Conservation (phyloP, 2,329 filamentous ascomycete genomes). For the Phoma herbarum region DNA sequence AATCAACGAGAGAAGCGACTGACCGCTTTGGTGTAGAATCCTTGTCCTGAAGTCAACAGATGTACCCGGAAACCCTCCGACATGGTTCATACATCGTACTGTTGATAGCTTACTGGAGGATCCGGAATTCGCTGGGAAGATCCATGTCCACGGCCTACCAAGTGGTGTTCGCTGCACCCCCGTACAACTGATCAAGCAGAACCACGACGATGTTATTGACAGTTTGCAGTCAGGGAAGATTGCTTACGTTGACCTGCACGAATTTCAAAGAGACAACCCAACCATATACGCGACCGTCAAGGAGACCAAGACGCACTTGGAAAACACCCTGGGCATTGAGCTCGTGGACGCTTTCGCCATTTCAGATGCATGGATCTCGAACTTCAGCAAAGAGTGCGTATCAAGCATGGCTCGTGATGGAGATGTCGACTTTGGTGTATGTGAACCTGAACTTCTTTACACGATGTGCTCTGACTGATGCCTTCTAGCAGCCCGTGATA, state of each 20-base stretch:
- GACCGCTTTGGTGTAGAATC: conserved; percentile 21
- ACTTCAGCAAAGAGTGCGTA: conserved; percentile 25
- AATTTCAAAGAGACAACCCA: conserved; percentile 26
- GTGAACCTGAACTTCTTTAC: conserved; percentile 4
- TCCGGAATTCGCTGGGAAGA: conserved; percentile 20
- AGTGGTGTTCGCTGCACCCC: conserved; percentile 36
- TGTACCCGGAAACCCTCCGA: conserved; percentile 35
- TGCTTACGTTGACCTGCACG: conserved; percentile 33
- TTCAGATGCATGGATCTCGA: conserved; percentile 35
- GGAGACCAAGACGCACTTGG: conserved; percentile 28
- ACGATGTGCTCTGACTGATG: conserved; percentile 9
- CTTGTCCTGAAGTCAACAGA: conserved; percentile 26
- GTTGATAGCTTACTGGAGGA: conserved; percentile 23
- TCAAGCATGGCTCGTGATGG: conserved; percentile 27
- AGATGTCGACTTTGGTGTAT: conserved; percentile 34
- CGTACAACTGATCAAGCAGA: conserved; percentile 28
- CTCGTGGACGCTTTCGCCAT: conserved; percentile 33
- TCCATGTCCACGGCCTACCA: conserved; percentile 26
- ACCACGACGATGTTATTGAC: conserved; percentile 29
- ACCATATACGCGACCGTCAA: conserved; percentile 28
- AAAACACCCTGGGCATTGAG: conserved; percentile 19
- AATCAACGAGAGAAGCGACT: not conserved
- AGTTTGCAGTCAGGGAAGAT: conserved; percentile 32
- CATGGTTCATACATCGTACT: conserved; percentile 33
- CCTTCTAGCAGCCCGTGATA: conserved; percentile 12